A percentile compares a stretch with the other conserved stretches of the same genome.
Conservation (phyloP, 257 asterid genomes). For the Solanum acaule region DNA sequence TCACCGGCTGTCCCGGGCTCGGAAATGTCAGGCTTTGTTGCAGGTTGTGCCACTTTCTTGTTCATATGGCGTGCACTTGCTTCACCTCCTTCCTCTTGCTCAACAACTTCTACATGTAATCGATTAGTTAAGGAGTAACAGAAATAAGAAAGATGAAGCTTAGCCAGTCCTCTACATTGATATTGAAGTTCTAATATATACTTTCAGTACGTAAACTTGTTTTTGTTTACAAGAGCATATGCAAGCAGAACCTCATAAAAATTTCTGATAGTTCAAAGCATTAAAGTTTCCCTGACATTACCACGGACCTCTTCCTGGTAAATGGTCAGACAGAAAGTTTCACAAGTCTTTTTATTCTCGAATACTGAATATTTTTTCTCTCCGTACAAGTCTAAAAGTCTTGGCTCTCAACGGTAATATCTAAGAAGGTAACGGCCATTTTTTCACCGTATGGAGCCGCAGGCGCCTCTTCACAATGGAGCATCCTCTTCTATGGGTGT, state of each 20-base stretch:
- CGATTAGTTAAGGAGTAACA: slow-evolving; percentile 33
- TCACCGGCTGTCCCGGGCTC: slow-evolving; percentile 50
- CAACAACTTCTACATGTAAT: slow-evolving; percentile 41
- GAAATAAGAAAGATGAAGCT: neutral
- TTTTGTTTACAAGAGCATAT: neutral
- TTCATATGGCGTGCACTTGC: slow-evolving; percentile 40
- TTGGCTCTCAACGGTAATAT: no score
- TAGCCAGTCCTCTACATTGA: neutral
- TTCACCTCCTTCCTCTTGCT: slow-evolving; percentile 57
- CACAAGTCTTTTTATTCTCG: no score
- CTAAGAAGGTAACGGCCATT: no score
- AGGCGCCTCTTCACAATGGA: no score
- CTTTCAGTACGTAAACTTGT: neutral
- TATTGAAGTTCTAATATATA: neutral
- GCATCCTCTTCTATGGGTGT: no score
- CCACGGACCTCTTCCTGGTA: neutral
- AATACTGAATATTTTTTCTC: no score
- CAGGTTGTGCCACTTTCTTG: slow-evolving; percentile 49
- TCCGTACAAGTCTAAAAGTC: no score
- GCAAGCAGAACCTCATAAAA: neutral
- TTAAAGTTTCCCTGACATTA: neutral
- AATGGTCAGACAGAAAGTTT: no score
- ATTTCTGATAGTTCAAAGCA: neutral
- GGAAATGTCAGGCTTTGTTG: slow-evolving; percentile 48
- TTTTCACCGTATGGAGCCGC: no score